Conservation (phyloP, 2,329 filamentous ascomycete genomes). For the Pestalotiopsis sp. region DNA sequence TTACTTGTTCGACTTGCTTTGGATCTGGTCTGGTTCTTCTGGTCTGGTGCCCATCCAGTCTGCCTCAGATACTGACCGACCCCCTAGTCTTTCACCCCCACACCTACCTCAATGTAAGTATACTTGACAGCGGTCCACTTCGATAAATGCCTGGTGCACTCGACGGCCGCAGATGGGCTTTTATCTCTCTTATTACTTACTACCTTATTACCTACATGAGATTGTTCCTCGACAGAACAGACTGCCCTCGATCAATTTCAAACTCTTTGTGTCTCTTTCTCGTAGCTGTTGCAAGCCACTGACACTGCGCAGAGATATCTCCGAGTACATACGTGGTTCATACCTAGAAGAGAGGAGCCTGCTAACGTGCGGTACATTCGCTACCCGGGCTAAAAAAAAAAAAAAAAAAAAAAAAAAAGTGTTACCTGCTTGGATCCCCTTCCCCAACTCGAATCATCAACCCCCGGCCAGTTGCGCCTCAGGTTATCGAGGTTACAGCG, state of each 20-base stretch:
- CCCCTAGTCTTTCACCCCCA: neutral
- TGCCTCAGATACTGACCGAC: neutral
- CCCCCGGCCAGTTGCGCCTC: neutral
- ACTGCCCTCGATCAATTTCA: neutral
- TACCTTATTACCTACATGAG: neutral
- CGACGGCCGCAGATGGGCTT: neutral
- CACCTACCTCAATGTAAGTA: neutral
- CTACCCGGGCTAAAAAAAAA: no score
- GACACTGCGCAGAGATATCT: neutral
- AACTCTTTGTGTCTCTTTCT: neutral
- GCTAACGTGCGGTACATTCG: no score
- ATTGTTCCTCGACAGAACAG: neutral
- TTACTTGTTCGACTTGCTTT: neutral
- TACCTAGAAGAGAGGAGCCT: no score
- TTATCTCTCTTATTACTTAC: neutral
- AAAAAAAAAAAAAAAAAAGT: no score
- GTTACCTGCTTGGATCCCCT: neutral
- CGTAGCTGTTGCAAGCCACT: neutral
- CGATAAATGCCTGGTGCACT: neutral
- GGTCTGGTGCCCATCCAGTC: neutral
- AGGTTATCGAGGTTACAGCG: neutral
- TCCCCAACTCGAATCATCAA: neutral
- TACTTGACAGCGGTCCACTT: neutral
- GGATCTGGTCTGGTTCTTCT: neutral
- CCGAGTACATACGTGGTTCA: neutral